Conservation (phyloP, 768 basidiomycete genomes). For the Tulasnella sp. region DNA sequence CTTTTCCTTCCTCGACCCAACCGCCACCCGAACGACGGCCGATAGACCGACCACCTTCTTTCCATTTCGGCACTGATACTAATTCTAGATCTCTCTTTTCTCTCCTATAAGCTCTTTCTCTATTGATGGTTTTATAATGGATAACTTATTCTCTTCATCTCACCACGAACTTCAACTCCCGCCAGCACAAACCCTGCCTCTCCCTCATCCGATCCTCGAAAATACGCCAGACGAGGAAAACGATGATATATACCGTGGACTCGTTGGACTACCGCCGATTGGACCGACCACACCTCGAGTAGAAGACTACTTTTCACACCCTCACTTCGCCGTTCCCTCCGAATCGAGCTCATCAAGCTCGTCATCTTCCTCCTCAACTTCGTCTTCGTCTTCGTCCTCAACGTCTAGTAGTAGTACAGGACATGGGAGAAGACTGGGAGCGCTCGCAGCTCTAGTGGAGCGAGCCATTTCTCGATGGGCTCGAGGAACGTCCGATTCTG, state of each 20-base stretch:
- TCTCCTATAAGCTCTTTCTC: not conserved
- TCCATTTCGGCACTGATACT: not conserved
- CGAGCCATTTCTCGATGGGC: slow-evolving; percentile 68
- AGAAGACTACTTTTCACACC: slow-evolving; percentile 23
- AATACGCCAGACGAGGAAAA: slow-evolving; percentile 27
- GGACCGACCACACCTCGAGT: slow-evolving; percentile 21
- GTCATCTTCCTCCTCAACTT: slow-evolving; percentile 35
- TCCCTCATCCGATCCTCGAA: not conserved
- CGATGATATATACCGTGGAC: slow-evolving; percentile 56
- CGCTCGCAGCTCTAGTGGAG: slow-evolving; percentile 56
- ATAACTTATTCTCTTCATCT: not conserved
- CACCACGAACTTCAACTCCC: not conserved
- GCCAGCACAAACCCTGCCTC: not conserved
- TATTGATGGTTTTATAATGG: not conserved
- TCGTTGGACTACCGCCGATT: slow-evolving; percentile 28
- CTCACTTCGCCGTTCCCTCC: slow-evolving; percentile 28
- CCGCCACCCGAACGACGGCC: not conserved
- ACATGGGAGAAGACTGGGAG: slow-evolving; percentile 34
- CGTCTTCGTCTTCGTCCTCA: slow-evolving; percentile 36
- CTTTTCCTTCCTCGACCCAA: not conserved
- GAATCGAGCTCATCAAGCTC: slow-evolving; percentile 27
- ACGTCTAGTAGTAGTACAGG: slow-evolving; percentile 32
- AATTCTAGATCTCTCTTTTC: not conserved
- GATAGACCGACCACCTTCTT: not conserved
- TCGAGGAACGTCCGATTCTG: slow-evolving; percentile 31